Percentiles rank a stretch among this genome's conserved stretches.
These are phyloP conservation scores for Mucor indicus DNA, from an alignment of 371 early-diverging fungal genomes.

Conservation along the genomic window DNA sequence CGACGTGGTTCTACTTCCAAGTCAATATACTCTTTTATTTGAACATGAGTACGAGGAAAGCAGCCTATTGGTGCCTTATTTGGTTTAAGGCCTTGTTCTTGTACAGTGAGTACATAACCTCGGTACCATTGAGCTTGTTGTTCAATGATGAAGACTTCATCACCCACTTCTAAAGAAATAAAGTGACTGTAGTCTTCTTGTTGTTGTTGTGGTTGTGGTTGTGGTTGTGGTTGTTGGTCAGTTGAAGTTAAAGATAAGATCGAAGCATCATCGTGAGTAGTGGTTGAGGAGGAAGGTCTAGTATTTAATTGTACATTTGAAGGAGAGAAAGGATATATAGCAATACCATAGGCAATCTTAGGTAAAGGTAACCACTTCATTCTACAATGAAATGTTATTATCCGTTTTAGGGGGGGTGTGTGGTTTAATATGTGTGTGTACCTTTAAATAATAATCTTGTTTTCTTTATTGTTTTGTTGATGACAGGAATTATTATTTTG, in stretches of 20 bases:
- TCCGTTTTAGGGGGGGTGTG: no score
- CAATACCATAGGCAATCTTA: slow-evolving; percentile 51
- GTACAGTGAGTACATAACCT: slow-evolving; percentile 59
- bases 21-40: slow-evolving; percentile 51
- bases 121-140: slow-evolving; percentile 62
- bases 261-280: slow-evolving; percentile 23
- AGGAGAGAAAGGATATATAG: slow-evolving; percentile 52
- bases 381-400: no score
- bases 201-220: slow-evolving; percentile 18
- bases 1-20: slow-evolving; percentile 26
- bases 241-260: slow-evolving; percentile 20
- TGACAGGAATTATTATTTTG: no score
- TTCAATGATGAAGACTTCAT: slow-evolving; percentile 54
- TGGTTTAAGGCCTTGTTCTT: slow-evolving; percentile 38
- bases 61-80: slow-evolving; percentile 55
- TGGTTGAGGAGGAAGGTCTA: slow-evolving; percentile 12
- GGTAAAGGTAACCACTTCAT: slow-evolving; percentile 56
- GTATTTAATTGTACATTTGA: slow-evolving; percentile 6
- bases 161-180: slow-evolving; percentile 54
- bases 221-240: slow-evolving; percentile 18
- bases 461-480: no score
- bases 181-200: slow-evolving; percentile 35
- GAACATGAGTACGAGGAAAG: slow-evolving; percentile 61
- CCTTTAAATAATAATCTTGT: no score
- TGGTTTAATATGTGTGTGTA: no score